phyloP scores from a whole-genome alignment of 225 moss, liverwort and hornwort species.

The Neckera pumila region DNA sequence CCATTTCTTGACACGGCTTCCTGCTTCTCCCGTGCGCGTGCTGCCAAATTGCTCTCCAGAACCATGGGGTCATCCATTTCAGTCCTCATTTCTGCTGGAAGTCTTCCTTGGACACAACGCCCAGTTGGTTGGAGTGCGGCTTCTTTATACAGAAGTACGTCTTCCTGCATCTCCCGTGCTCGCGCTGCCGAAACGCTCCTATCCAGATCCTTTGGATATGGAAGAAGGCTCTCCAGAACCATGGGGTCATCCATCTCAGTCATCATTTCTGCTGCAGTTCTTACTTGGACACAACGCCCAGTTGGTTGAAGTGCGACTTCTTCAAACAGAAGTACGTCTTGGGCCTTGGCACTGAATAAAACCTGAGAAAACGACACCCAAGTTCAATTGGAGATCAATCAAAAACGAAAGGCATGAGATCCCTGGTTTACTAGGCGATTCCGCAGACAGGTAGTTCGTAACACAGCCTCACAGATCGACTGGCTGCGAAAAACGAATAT shows the following conservation, averaged over 20 bases:
- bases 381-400: background rate
- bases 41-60: background rate
- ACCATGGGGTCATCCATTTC: background rate
- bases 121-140: background rate
- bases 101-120: background rate
- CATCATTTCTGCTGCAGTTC: background rate
- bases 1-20: background rate
- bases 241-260: background rate
- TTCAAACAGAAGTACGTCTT: background rate
- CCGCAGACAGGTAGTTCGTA: rapidly evolving
- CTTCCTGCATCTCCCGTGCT: too few relatives aligned
- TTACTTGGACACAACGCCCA: background rate
- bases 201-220: too few relatives aligned
- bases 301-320: background rate
- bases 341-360: background rate
- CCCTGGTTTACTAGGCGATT: background rate
- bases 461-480: background rate
- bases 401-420: background rate
- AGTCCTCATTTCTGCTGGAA: background rate
- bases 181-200: too few relatives aligned
- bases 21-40: background rate
- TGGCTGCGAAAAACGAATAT: background rate
- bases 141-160: background rate
- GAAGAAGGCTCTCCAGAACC: background rate
- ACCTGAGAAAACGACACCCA: background rate